Evolutionary conservation across 139 green algal species (phyloP).

Genomic region (Pleodorina starrii): DNA sequence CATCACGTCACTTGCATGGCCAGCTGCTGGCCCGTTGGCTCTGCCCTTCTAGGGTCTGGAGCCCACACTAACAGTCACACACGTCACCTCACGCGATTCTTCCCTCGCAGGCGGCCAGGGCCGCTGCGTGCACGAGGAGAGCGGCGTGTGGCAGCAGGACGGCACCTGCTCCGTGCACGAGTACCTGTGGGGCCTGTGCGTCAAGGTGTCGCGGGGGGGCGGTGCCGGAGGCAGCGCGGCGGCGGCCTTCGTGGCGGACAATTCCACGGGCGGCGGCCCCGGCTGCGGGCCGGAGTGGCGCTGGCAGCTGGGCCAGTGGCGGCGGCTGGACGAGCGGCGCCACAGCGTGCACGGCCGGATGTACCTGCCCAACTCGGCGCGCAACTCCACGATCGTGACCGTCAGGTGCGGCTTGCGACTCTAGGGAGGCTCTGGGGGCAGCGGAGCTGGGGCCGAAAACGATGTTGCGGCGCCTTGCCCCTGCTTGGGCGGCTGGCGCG

Average conservation of each 20-base stretch:
- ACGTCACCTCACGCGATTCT: too few species aligned
- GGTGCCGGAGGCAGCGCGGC: too few species aligned
- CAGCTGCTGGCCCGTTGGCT: too few species aligned
- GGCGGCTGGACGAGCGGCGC: constrained; percentile 4
- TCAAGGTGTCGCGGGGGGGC: constrained; percentile 19
- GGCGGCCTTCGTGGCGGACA: neutral
- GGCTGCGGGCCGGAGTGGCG: neutral
- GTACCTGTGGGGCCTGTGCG: constrained; percentile 39
- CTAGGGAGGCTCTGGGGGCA: too few species aligned
- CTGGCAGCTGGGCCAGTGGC: constrained; percentile 34
- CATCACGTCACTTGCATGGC: too few species aligned
- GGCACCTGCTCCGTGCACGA: constrained; percentile 39
- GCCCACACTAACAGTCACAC: too few species aligned
- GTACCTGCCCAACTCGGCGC: neutral
- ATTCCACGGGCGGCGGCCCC: neutral
- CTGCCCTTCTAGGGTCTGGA: too few species aligned
- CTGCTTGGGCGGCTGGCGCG: too few species aligned
- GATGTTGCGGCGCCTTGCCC: too few species aligned
- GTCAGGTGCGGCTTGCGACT: constrained; percentile 16
- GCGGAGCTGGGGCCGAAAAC: too few species aligned
- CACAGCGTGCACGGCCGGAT: neutral
- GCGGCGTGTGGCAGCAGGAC: constrained; percentile 36
- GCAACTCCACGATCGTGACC: constrained; percentile 23
- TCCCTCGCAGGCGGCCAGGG: constrained; percentile 45
- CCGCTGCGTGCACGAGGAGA: constrained; percentile 37